phyloP scores from a whole-genome alignment of 805 yeast species.

The Metschnikowia kunwiensis region DNA sequence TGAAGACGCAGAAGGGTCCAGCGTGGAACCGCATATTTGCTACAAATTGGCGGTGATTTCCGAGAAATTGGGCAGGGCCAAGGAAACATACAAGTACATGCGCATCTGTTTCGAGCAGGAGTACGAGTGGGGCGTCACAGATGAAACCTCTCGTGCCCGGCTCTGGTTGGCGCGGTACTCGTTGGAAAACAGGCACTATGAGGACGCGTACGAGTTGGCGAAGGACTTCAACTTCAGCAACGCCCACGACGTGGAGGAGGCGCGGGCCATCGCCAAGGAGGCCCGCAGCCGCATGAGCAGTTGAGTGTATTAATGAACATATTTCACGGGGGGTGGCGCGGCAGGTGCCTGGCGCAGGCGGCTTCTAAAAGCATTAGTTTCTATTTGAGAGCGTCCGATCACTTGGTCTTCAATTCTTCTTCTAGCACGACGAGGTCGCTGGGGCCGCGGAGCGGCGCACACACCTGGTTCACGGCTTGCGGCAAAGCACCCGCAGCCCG shows the following conservation, averaged over 20 bases:
- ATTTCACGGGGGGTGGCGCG: not conserved
- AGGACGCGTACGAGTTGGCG: slow-evolving; percentile 70
- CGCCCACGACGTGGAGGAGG: slow-evolving; percentile 88
- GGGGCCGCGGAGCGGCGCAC: slow-evolving; percentile 22
- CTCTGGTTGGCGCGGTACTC: slow-evolving; percentile 83
- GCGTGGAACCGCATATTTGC: slow-evolving; percentile 53
- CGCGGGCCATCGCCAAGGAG: slow-evolving; percentile 75
- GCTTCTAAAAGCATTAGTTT: slow-evolving; percentile 1
- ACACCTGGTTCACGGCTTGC: slow-evolving; percentile 22
- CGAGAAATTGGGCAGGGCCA: slow-evolving; percentile 51
- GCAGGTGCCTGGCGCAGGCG: not conserved
- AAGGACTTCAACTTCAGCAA: slow-evolving; percentile 63
- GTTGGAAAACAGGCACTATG: slow-evolving; percentile 52
- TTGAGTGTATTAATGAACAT: slow-evolving; percentile 6
- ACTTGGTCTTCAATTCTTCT: slow-evolving; percentile 19
- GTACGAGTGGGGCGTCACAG: slow-evolving; percentile 59
- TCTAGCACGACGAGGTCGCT: slow-evolving; percentile 28
- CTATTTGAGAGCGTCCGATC: slow-evolving; percentile 1
- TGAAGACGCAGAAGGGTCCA: slow-evolving; percentile 24
- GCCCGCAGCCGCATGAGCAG: slow-evolving; percentile 54
- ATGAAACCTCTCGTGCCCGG: slow-evolving; percentile 75
- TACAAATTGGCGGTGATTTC: slow-evolving; percentile 68
- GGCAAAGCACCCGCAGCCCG: slow-evolving; percentile 24
- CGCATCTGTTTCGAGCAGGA: slow-evolving; percentile 65
- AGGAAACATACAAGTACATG: slow-evolving; percentile 62